phyloP scores from a whole-genome alignment of 768 basidiomycete species.

The Leucocoprinus sp. region DNA sequence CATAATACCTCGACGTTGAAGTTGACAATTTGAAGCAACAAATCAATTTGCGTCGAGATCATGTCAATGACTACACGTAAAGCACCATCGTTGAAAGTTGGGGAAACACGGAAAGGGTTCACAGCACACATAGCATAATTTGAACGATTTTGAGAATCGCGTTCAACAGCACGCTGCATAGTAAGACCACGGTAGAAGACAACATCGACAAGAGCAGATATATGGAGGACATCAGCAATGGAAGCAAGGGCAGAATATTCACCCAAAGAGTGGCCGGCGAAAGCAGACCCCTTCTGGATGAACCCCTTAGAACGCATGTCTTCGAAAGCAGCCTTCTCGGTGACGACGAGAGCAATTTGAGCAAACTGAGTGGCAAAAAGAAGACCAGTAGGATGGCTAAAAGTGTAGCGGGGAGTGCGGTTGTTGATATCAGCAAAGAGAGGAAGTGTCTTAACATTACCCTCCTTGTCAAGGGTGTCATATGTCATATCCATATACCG shows the following conservation, averaged over 20 bases:
- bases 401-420: slow-evolving; percentile 95
- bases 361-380: slow-evolving; percentile 98
- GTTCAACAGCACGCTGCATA: slow-evolving; percentile 98
- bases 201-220: slow-evolving; percentile 92
- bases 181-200: slow-evolving; percentile 99
- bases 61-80: slow-evolving; percentile 95
- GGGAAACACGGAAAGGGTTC: slow-evolving; percentile 91
- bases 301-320: slow-evolving; percentile 97
- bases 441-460: slow-evolving; percentile 90
- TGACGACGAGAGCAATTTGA: slow-evolving; percentile 96
- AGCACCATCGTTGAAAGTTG: slow-evolving; percentile 89
- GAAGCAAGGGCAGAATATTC: slow-evolving; percentile 98
- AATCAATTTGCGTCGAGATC: slow-evolving; percentile 67
- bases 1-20: slow-evolving; percentile 75
- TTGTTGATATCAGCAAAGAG: slow-evolving; percentile 93
- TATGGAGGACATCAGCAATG: slow-evolving; percentile 92
- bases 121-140: slow-evolving; percentile 99
- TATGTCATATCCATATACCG: slow-evolving; percentile 99
- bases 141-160: slow-evolving; percentile 85
- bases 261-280: slow-evolving; percentile 96
- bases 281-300: slow-evolving; percentile 85
- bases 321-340: slow-evolving; percentile 97
- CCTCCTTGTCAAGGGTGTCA: slow-evolving; percentile 94
- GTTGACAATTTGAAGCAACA: slow-evolving; percentile 96
- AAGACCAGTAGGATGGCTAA: slow-evolving; percentile 91